Evolutionary conservation across 1,284 basidiomycete genomes (phyloP).

Genomic region (Amylostereum chailletii): DNA sequence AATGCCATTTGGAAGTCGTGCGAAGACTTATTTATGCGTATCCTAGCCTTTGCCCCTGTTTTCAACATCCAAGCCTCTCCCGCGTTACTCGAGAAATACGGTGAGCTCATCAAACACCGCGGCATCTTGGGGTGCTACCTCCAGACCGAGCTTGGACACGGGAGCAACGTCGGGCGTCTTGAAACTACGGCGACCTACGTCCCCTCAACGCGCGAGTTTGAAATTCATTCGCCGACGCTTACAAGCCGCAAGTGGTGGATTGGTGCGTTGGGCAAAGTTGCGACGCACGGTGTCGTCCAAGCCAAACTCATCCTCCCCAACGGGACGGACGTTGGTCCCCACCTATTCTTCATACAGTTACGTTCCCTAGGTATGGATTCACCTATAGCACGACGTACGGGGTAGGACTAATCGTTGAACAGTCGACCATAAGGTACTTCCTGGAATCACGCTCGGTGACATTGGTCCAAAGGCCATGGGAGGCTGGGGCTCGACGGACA

Average conservation of each 20-base stretch:
- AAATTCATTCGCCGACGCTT: conserved; percentile 69
- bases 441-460: conserved; percentile 68
- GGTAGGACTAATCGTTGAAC: background rate
- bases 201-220: conserved; percentile 59
- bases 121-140: conserved; percentile 67
- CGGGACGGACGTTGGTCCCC: conserved; percentile 63
- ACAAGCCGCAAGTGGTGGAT: conserved; percentile 85
- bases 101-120: conserved; percentile 35
- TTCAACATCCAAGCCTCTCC: conserved; percentile 50
- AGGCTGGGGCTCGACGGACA: conserved; percentile 51
- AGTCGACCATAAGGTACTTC: conserved; percentile 54
- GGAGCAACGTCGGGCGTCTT: conserved; percentile 59
- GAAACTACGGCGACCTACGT: conserved; percentile 79
- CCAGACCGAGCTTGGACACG: conserved; percentile 73
- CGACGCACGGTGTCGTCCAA: conserved; percentile 75
- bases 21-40: conserved; percentile 1
- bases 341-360: conserved; percentile 70
- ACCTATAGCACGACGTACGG: background rate
- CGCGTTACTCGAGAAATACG: conserved; percentile 40
- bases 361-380: conserved; percentile 41
- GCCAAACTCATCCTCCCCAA: conserved; percentile 64
- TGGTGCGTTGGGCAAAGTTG: conserved; percentile 61
- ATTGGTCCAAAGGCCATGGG: conserved; percentile 66
- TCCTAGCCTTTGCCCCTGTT: conserved; percentile 58
- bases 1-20: conserved; percentile 11